These are phyloP conservation scores for Gossypium mustelinum DNA, from an alignment of 345 rosid species.

Conservation along the genomic window DNA sequence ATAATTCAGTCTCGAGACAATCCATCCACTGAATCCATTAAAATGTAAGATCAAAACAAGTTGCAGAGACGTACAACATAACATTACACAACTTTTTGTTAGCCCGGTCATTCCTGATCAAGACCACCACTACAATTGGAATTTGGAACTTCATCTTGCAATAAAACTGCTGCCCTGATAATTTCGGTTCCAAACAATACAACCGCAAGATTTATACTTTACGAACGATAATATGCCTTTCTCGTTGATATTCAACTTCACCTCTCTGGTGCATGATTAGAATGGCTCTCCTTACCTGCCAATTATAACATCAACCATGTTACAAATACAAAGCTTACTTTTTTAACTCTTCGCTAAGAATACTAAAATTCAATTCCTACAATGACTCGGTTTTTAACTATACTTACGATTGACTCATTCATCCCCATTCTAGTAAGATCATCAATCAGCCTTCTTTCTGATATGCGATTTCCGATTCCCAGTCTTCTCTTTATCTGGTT, in stretches of 20 bases:
- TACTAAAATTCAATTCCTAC: background rate
- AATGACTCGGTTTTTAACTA: background rate
- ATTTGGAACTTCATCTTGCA: background rate
- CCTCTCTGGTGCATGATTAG: conserved; percentile 95
- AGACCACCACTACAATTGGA: background rate
- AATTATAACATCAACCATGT: background rate
- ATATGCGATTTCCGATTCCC: conserved; percentile 82
- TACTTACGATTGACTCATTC: conserved; percentile 80
- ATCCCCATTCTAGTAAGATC: conserved; percentile 83
- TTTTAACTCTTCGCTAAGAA: too few species aligned
- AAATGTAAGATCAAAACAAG: background rate
- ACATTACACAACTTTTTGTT: background rate
- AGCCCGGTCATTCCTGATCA: background rate
- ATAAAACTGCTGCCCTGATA: background rate
- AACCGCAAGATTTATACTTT: conserved; percentile 36
- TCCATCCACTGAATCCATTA: background rate
- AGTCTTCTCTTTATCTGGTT: conserved; percentile 83
- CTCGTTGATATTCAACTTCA: conserved; percentile 90
- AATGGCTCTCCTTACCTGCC: conserved; percentile 93
- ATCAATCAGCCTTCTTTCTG: conserved; percentile 83
- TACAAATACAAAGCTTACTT: too few species aligned
- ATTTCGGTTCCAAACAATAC: background rate
- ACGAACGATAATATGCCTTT: conserved; percentile 75
- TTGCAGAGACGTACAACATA: background rate
- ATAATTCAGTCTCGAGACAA: background rate